These are phyloP conservation scores for Trichosporon sp. DNA, from an alignment of 1,284 basidiomycete genomes.

Conservation along the genomic window DNA sequence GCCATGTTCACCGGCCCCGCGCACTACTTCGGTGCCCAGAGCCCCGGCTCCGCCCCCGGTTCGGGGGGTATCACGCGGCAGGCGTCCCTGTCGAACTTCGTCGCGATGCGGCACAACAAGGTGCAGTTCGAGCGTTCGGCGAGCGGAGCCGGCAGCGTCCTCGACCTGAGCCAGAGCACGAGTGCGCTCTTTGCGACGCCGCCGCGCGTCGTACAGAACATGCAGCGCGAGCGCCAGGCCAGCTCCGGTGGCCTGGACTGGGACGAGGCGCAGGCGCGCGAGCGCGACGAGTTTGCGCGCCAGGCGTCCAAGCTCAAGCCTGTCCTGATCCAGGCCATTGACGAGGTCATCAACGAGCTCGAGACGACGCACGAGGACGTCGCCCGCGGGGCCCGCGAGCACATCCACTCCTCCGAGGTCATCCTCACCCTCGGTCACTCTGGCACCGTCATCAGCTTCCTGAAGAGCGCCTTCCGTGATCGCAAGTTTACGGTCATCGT, in stretches of 20 bases:
- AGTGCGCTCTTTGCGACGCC: constrained; percentile 44
- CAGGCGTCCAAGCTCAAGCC: constrained; percentile 57
- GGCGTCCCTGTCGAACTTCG: constrained; percentile 53
- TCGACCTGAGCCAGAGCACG: constrained; percentile 39
- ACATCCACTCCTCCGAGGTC: constrained; percentile 96
- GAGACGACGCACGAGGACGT: constrained; percentile 95
- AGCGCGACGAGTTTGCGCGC: constrained; percentile 52
- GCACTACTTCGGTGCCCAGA: constrained; percentile 38
- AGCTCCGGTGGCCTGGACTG: background rate
- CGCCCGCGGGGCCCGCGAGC: constrained; percentile 90
- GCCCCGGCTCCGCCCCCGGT: constrained; percentile 12
- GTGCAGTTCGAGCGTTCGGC: constrained; percentile 47
- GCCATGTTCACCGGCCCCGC: constrained; percentile 48
- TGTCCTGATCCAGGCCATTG: constrained; percentile 80
- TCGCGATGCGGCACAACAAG: constrained; percentile 55
- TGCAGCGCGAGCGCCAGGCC: constrained; percentile 15
- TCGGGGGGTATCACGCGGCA: constrained; percentile 29
- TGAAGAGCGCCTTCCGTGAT: constrained; percentile 85
- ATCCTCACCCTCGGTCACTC: constrained; percentile 95
- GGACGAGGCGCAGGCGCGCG: constrained; percentile 25
- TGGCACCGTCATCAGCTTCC: constrained; percentile 88
- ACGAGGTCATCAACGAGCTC: constrained; percentile 91
- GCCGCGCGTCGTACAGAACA: constrained; percentile 25
- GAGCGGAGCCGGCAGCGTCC: constrained; percentile 29
- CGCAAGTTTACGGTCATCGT: constrained; percentile 96